phyloP scores from a whole-genome alignment of 257 asterid species.

The Plantago ovata region DNA sequence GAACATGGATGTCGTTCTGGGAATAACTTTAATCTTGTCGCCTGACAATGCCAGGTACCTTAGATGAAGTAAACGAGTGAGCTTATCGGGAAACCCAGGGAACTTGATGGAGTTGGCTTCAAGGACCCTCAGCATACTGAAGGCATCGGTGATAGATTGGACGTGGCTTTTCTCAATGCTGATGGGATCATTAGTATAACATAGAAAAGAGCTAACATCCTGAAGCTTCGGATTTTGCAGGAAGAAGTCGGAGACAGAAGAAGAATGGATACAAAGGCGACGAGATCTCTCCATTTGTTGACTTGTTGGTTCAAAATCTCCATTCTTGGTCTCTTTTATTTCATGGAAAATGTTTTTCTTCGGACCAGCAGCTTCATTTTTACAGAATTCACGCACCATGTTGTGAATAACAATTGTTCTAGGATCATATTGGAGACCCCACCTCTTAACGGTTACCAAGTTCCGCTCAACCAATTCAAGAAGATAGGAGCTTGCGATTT shows the following conservation, averaged over 20 bases:
- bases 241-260: not conserved
- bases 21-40: not conserved
- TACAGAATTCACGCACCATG: not conserved
- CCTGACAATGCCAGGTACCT: not conserved
- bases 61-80: not conserved
- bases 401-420: not conserved
- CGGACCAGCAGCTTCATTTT: not conserved
- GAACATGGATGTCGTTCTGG: not conserved
- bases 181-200: not conserved
- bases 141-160: not conserved
- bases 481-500: not conserved
- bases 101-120: slow-evolving; percentile 1
- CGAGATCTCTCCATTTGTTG: not conserved
- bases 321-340: not conserved
- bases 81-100: not conserved
- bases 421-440: not conserved
- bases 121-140: not conserved
- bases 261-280: not conserved
- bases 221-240: not conserved
- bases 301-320: not conserved
- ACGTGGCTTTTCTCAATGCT: not conserved
- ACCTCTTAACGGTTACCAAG: not conserved
- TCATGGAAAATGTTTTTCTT: not conserved
- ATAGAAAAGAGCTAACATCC: not conserved
- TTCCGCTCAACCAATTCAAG: not conserved